Evolutionary conservation across 2,329 filamentous ascomycete species (phyloP).

Genomic region (Penicillium sp.): DNA sequence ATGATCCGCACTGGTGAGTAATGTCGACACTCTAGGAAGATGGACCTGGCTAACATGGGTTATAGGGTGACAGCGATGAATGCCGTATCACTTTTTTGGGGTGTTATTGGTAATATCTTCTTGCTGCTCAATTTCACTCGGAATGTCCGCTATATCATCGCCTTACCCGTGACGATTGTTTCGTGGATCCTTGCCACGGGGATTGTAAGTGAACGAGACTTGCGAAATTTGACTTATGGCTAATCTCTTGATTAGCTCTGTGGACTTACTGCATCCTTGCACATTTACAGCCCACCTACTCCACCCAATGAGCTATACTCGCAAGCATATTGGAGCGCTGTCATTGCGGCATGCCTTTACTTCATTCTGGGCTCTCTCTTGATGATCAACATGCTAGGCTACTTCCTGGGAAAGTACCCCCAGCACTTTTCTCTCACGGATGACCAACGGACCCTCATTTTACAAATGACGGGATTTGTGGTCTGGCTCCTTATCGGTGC

Average conservation of each 20-base stretch:
- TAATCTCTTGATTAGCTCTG: constrained; percentile 58
- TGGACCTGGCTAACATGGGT: neutral
- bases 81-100: constrained; percentile 75
- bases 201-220: constrained; percentile 53
- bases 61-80: constrained; percentile 74
- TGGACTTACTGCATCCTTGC: constrained; percentile 69
- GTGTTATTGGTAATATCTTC: constrained; percentile 78
- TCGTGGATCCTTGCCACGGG: constrained; percentile 73
- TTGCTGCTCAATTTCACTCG: constrained; percentile 87
- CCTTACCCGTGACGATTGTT: constrained; percentile 81
- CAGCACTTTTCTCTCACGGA: constrained; percentile 79
- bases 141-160: constrained; percentile 77
- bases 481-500: constrained; percentile 80
- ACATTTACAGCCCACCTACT: constrained; percentile 62
- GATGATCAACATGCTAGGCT: constrained; percentile 79
- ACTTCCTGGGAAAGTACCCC: constrained; percentile 74
- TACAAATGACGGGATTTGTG: constrained; percentile 87
- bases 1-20: constrained; percentile 73
- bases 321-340: constrained; percentile 85
- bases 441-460: constrained; percentile 83
- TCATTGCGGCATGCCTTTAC: constrained; percentile 80
- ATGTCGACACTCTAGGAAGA: neutral
- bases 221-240: neutral
- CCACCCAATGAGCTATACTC: constrained; percentile 65
- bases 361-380: constrained; percentile 78